Evolutionary conservation across 805 yeast genomes (phyloP).

Genomic region (Lachancea thermotolerans): DNA sequence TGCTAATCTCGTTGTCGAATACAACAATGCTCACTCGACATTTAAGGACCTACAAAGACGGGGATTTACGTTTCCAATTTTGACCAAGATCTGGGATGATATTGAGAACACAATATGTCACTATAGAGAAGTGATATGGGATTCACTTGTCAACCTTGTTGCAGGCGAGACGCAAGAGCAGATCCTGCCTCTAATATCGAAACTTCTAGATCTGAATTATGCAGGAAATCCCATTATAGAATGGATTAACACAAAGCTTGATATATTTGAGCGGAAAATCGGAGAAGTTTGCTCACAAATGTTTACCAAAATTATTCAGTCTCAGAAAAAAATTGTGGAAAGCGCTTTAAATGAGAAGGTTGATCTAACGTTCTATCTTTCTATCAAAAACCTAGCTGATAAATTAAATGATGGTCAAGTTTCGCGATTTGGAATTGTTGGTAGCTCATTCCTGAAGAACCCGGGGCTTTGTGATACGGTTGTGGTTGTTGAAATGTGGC

Average conservation of each 20-base stretch:
- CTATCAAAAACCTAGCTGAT: constrained; percentile 22
- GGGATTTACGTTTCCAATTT: constrained; percentile 27
- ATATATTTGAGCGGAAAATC: constrained; percentile 34
- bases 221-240: constrained; percentile 57
- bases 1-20: constrained; percentile 50
- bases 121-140: constrained; percentile 52
- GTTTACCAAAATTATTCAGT: constrained; percentile 34
- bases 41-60: constrained; percentile 14
- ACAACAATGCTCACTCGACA: constrained; percentile 41
- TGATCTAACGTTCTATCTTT: constrained; percentile 30
- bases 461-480: constrained; percentile 44
- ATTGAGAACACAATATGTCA: constrained; percentile 47
- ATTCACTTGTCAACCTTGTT: constrained; percentile 31
- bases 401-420: constrained; percentile 6
- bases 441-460: constrained; percentile 1
- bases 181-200: constrained; percentile 42
- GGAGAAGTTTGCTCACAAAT: constrained; percentile 38
- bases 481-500: constrained; percentile 54
- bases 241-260: constrained; percentile 51
- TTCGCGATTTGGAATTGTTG: constrained; percentile 1
- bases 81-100: constrained; percentile 49
- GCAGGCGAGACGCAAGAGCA: constrained; percentile 18
- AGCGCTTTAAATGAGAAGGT: constrained; percentile 27
- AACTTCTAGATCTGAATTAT: constrained; percentile 55
- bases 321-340: constrained; percentile 36